phyloP scores from a whole-genome alignment of 495 filamentous ascomycete species.

The Diplogelasinospora grovesii region DNA sequence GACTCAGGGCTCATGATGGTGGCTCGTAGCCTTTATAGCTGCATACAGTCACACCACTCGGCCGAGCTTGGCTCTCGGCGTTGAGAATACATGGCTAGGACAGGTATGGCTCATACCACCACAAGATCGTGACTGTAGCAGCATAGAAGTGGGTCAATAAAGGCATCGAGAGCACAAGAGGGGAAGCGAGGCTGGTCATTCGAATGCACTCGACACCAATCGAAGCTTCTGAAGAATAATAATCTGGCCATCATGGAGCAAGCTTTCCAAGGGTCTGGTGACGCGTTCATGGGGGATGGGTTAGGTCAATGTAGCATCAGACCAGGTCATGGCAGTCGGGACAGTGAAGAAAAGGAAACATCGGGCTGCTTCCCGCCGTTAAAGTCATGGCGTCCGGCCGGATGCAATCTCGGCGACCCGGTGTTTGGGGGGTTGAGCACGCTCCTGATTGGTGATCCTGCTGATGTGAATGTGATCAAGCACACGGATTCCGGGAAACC shows the following conservation, averaged over 20 bases:
- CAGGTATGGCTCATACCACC: too few species aligned
- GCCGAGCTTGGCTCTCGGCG: too few species aligned
- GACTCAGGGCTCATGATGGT: too few species aligned
- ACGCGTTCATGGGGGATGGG: neutral
- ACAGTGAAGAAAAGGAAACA: constrained; percentile 9
- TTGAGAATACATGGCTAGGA: too few species aligned
- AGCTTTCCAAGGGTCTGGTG: constrained; percentile 1
- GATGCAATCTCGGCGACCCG: constrained; percentile 12
- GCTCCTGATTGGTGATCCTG: constrained; percentile 3
- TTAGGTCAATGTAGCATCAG: constrained; percentile 13
- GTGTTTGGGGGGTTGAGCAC: neutral
- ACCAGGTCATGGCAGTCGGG: neutral
- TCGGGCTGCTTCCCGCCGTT: constrained; percentile 18
- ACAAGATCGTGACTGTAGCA: too few species aligned
- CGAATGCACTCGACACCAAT: too few species aligned
- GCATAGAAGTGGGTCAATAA: too few species aligned
- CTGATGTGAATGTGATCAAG: neutral
- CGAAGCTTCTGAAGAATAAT: too few species aligned
- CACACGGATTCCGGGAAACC: constrained; percentile 5
- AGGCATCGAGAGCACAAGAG: too few species aligned
- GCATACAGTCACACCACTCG: too few species aligned
- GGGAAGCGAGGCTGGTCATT: too few species aligned
- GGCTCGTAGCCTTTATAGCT: too few species aligned
- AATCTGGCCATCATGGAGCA: neutral
- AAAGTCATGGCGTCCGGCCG: neutral